Evolutionary conservation across 2,329 filamentous ascomycete species (phyloP), one percentile per base, ranked within the genome.

Genomic region (Fusarium dlaminii): DNA sequence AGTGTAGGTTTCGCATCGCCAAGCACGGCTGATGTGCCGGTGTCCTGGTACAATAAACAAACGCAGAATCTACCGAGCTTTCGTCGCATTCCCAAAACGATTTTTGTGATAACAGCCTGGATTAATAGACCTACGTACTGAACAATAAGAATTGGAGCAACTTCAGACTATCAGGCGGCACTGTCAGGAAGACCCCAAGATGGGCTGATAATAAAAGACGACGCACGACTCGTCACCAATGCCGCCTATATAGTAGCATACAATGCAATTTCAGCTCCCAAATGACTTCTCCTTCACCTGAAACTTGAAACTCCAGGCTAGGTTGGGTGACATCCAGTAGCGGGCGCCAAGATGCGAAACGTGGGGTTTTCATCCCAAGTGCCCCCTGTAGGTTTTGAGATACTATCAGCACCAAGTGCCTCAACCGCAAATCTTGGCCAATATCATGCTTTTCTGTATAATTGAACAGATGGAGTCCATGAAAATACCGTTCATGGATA

Each of bases 121-220:
- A 13, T n/a, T 18, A 4, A 7, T 5, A 8, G 3, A 15, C 14
- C 34, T 37, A 12, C 10, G n/a, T 20, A 4, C 17, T 27, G 15
- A n/a, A 18, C 1, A 13, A 18, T 13, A 0, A 6, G 8, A 10
- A 3, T 13, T 0, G 5, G 15, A 24, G 5, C 4, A 13, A 3
- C 10, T 24, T 13, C 4, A 0, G 14, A 10, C 0, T 34, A 7
- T 8, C 17, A 36, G 17, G 4, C 13, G 22, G n/a, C 14, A 24
- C 8, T 42, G 15, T 52, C 8, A 11, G 27, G 12, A 29, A 12
- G 24, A 13, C 17, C 10, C 10, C 5, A 52, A 52, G 3, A 34
- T 52, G 32, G 13, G n/a, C 13, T 22, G 32, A 37, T 22, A 15
- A 15, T 15, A 5, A 22, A 3, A 9, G 2, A 11, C 3, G 5